Evolutionary conservation across 352 stramenopile species (phyloP), one percentile per base, ranked within the genome.

Genomic region (Phytophthora sp.): DNA sequence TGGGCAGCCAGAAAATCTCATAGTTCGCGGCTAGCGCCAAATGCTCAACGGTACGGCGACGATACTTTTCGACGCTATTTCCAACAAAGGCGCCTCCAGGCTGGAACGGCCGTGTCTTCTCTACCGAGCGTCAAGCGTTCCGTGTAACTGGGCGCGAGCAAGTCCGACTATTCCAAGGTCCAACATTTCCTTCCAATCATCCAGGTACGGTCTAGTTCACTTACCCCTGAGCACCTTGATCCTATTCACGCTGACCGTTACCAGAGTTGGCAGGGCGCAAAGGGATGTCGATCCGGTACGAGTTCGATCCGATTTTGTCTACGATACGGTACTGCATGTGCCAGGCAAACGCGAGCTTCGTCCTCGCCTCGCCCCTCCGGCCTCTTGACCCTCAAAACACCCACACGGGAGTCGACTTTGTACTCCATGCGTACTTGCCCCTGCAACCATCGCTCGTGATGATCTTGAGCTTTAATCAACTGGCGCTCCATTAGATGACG

Each of bases 271-370:
- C 13, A 2, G 24, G 7, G 15, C 35, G 44, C 20, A 15, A 23
- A 1, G 44, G 44, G 4, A 51, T 51, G 3, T 33, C 44, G 21
- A 49, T 18, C 12, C 16, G 36, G 36, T 42, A 42, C 4, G 36
- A 1, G 16, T 42, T 42, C 36, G 20, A 20, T 5, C 11, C 41
- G 9, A 30, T 8, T 12, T 49, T 30, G 41, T 9, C 29, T 24
- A 36, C 24, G 44, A 24, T 35, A 51, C 3, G n/a, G n/a, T n/a
- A n/a, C n/a, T n/a, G n/a, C n/a, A n/a, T n/a, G n/a, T n/a, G n/a
- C n/a, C n/a, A n/a, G n/a, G n/a, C 33, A 24, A 51, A 51, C 15
- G 23, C 44, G 35, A 60, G 13, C 29, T 66, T 68, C 51, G 60
- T 53, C 1, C 60, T 9, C 15, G 3, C 9, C 4, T 56, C 31